Evolutionary conservation across 768 basidiomycete genomes (phyloP).

Genomic region (Kwoniella dejecticola): DNA sequence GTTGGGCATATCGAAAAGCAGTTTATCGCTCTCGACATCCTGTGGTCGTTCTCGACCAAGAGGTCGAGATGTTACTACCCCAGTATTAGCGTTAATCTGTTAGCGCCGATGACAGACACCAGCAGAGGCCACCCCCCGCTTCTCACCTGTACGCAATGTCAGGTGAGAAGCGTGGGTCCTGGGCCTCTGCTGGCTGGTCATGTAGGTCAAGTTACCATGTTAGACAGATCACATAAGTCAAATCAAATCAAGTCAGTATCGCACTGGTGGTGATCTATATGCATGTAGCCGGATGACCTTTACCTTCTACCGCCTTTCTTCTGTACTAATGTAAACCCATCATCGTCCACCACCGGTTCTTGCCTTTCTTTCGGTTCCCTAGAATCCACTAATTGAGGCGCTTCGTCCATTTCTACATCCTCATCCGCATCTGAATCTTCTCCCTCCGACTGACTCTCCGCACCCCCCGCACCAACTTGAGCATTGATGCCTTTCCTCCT

Average conservation of each 20-base stretch:
- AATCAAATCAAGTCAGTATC: neutral
- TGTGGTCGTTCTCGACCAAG: too few relatives aligned
- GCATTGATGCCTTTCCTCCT: slow-evolving; percentile 33
- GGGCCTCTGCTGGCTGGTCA: neutral
- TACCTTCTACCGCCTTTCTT: slow-evolving; percentile 51
- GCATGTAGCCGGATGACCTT: too few relatives aligned
- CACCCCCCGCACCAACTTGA: slow-evolving; percentile 26
- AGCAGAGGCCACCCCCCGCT: slow-evolving; percentile 7
- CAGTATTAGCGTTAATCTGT: too few relatives aligned
- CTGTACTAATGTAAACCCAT: slow-evolving; percentile 82
- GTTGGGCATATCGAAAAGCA: too few relatives aligned
- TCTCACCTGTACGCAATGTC: slow-evolving; percentile 1
- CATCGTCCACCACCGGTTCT: slow-evolving; percentile 81
- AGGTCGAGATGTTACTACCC: too few relatives aligned
- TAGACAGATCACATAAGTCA: neutral
- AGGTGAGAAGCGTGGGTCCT: slow-evolving; percentile 2
- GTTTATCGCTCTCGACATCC: too few relatives aligned
- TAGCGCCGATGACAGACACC: too few relatives aligned
- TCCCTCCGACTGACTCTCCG: slow-evolving; percentile 20
- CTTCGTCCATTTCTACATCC: slow-evolving; percentile 57
- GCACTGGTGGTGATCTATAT: neutral
- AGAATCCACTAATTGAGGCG: slow-evolving; percentile 63
- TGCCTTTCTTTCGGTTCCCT: slow-evolving; percentile 54
- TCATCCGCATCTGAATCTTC: slow-evolving; percentile 29
- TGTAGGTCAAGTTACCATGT: neutral